These are phyloP conservation scores for Globisporangium carolinianum DNA, from an alignment of 352 stramenopile species.

Conservation along the genomic window DNA sequence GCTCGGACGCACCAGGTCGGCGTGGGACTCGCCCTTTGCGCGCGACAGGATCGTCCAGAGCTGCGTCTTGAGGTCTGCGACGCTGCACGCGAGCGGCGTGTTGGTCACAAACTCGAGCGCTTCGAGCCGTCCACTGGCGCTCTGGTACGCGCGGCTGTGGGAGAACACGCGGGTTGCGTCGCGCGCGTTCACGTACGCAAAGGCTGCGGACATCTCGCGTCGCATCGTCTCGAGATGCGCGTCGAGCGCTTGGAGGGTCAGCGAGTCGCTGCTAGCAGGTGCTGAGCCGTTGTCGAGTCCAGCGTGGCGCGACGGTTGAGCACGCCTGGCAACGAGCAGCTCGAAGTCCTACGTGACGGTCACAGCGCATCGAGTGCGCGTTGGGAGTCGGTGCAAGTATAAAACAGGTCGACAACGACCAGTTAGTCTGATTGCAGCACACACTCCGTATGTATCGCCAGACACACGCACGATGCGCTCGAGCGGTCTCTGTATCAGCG, in stretches of 20 bases:
- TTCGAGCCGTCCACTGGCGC: background rate
- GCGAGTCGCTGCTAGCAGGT: background rate
- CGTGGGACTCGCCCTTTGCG: too few species aligned
- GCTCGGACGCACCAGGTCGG: too few species aligned
- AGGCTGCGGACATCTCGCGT: background rate
- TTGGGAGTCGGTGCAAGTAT: too few species aligned
- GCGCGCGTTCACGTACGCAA: background rate
- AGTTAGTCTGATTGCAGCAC: background rate
- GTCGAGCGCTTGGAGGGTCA: background rate
- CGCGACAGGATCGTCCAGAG: background rate
- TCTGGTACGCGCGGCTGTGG: conserved; percentile 8
- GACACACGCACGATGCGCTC: background rate
- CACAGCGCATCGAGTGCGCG: too few species aligned
- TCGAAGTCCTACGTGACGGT: too few species aligned
- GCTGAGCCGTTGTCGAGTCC: too few species aligned
- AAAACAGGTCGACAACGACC: too few species aligned
- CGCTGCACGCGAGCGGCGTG: background rate
- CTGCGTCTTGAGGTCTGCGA: background rate
- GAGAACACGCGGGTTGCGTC: conserved; percentile 2
- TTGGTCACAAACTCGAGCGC: conserved; percentile 9
- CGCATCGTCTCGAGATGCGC: background rate
- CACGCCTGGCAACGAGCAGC: too few species aligned
- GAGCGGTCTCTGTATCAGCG: conserved; percentile 23
- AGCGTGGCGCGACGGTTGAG: too few species aligned
- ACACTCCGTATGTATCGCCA: too few species aligned